Percentiles rank a stretch among this genome's conserved stretches.
phyloP scores from a whole-genome alignment of 2,329 filamentous ascomycete species.

The Neonectria sp. region DNA sequence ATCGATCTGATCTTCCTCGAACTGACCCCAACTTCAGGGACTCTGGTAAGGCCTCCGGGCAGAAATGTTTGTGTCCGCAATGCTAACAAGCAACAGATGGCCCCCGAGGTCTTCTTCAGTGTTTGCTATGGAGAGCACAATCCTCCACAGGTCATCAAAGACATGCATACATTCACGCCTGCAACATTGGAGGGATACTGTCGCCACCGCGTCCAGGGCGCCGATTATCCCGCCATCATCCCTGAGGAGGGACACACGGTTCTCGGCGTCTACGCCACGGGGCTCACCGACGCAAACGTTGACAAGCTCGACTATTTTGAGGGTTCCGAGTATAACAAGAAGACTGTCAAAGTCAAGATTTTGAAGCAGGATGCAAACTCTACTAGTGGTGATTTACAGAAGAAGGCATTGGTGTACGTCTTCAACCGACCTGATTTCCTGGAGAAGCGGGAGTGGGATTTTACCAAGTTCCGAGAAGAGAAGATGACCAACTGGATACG shows the following conservation, averaged over 20 bases:
- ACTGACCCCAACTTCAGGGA: constrained; percentile 29
- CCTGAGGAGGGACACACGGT: constrained; percentile 71
- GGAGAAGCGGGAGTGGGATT: constrained; percentile 89
- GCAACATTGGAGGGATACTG: constrained; percentile 83
- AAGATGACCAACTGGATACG: constrained; percentile 74
- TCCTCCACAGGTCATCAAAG: constrained; percentile 63
- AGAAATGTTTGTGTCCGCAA: background rate
- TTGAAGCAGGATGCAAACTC: constrained; percentile 58
- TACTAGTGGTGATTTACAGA: constrained; percentile 60
- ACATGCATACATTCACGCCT: constrained; percentile 76
- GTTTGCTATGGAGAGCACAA: constrained; percentile 78
- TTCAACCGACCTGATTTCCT: constrained; percentile 68
- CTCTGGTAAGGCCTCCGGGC: constrained; percentile 32
- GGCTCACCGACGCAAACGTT: constrained; percentile 84
- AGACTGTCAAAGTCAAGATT: constrained; percentile 68
- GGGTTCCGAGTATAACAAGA: constrained; percentile 78
- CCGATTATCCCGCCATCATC: constrained; percentile 88
- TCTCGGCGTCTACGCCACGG: constrained; percentile 82
- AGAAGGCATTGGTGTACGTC: constrained; percentile 75
- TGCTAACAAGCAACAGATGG: constrained; percentile 71
- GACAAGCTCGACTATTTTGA: constrained; percentile 86
- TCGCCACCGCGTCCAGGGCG: constrained; percentile 76
- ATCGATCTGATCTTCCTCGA: background rate
- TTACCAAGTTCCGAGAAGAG: constrained; percentile 83
- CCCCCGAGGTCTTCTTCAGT: constrained; percentile 86